Evolutionary conservation across 2,329 filamentous ascomycete species (phyloP), one percentile per base, ranked within the genome.

Genomic region (Colletotrichum sansevieriae): DNA sequence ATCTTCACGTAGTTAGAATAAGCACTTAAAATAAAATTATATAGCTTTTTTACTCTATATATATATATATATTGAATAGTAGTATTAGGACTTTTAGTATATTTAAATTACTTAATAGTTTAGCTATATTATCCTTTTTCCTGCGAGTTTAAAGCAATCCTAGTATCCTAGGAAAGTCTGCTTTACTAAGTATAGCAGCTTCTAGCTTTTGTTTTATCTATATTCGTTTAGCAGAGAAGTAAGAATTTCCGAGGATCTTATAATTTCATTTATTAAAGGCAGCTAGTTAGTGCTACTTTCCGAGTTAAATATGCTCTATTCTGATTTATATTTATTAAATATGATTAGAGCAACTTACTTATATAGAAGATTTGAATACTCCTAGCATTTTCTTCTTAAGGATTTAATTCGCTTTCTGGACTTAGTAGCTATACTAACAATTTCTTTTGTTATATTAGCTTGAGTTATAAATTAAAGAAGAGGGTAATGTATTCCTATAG

Each of bases 201-300:
- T 46, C 6, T 7, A n/a, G 43, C 15, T 46, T 46, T 46, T 46
- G 43, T 10, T 46, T 46, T 7, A 46, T 46, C 43, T 46, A 7
- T 46, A 4, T 46, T 46, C n/a, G n/a, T 46, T 46, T 46, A 46
- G 43, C 43, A 2, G 43, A 46, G 43, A 46, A 46, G 43, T 46
- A 46, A 46, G 43, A 46, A 46, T 46, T 46, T 46, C 15, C n/a
- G n/a, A 18, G 7, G 43, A 46, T 46, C 43, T 46, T 46, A 46
- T 7, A 46, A 46, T 46, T 46, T 46, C 43, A 46, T n/a, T 46
- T 4, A 46, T 46, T 46, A 7, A 46, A 46, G n/a, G 43, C 43
- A 7, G 43, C 43, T 7, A 46, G 43, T 46, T 2, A 7, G n/a
- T 46, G 43, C 43, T n/a, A 46, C 43, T 46, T 46, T 46, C 43